A percentile compares a stretch with the other conserved stretches of the same genome.
Evolutionary conservation across 345 rosid species (phyloP).

Genomic region (Aethionema arabicum): DNA sequence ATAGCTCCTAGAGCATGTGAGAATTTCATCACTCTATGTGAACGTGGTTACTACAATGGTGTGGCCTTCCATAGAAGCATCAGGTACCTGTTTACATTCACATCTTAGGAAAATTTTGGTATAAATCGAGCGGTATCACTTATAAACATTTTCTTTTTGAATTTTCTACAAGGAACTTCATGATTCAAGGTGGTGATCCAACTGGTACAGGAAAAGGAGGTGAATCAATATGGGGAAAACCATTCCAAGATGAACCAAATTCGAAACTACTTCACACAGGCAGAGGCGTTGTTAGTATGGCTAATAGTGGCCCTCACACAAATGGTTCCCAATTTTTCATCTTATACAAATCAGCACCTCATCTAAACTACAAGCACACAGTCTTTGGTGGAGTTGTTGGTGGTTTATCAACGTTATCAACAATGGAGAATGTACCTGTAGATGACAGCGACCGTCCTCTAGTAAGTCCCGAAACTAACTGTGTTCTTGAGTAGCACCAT

Average conservation of each 20-base stretch:
- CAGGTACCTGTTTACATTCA: constrained; percentile 40
- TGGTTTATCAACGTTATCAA: constrained; percentile 73
- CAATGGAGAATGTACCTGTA: constrained; percentile 89
- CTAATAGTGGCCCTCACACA: constrained; percentile 94
- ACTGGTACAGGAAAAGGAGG: constrained; percentile 92
- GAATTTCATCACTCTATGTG: constrained; percentile 88
- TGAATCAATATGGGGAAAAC: constrained; percentile 95
- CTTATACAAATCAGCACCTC: constrained; percentile 93
- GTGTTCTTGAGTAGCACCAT: constrained; percentile 10
- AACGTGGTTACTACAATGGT: constrained; percentile 78
- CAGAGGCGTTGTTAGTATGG: constrained; percentile 96
- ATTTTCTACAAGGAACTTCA: constrained; percentile 63
- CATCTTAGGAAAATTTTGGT: neutral
- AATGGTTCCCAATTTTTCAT: constrained; percentile 98
- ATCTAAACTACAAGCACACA: constrained; percentile 91
- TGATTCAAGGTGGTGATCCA: constrained; percentile 99
- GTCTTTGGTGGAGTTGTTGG: constrained; percentile 96
- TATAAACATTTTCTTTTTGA: neutral
- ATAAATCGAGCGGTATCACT: neutral
- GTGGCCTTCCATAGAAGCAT: constrained; percentile 78
- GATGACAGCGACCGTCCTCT: constrained; percentile 81
- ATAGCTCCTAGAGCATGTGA: constrained; percentile 90
- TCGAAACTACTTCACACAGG: constrained; percentile 91
- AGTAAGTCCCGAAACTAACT: constrained; percentile 46
- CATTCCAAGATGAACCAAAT: constrained; percentile 88